These are phyloP conservation scores for Harringtonia lauricola DNA, from an alignment of 2,329 filamentous ascomycete genomes.

Conservation along the genomic window DNA sequence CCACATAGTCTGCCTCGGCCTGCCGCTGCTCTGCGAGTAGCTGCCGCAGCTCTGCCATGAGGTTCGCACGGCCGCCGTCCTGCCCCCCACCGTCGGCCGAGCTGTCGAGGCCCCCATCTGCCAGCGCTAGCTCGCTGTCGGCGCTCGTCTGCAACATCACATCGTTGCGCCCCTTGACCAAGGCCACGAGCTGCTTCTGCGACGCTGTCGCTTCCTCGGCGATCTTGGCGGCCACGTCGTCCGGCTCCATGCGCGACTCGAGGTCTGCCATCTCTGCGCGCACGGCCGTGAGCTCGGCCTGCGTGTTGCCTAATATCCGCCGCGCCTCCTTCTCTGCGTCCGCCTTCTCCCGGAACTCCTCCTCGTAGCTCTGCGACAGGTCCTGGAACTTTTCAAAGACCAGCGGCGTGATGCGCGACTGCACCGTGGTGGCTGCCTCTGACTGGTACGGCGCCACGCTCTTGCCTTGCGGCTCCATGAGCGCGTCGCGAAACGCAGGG, in stretches of 20 bases:
- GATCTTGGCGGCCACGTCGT: constrained; percentile 39
- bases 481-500: constrained; percentile 40
- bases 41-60: constrained; percentile 46
- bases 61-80: constrained; percentile 13
- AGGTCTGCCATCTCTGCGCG: constrained; percentile 49
- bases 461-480: constrained; percentile 31
- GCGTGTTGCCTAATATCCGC: constrained; percentile 53
- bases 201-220: constrained; percentile 37
- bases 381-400: constrained; percentile 64
- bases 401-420: constrained; percentile 56
- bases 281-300: constrained; percentile 53
- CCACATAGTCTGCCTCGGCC: constrained; percentile 57
- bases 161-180: constrained; percentile 36
- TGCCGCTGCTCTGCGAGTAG: constrained; percentile 48
- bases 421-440: constrained; percentile 57
- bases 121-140: constrained; percentile 35
- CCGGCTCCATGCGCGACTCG: constrained; percentile 42
- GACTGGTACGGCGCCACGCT: constrained; percentile 38
- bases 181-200: constrained; percentile 22
- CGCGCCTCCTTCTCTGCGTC: constrained; percentile 57
- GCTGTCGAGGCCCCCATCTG: too few relatives aligned
- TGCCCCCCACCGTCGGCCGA: constrained; percentile 33
- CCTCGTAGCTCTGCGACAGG: constrained; percentile 60
- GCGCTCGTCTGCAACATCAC: constrained; percentile 41
- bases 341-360: constrained; percentile 65